Percentiles rank a stretch among this genome's conserved stretches.
phyloP scores from a whole-genome alignment of 768 basidiomycete genomes.

The Suillus weaverae region DNA sequence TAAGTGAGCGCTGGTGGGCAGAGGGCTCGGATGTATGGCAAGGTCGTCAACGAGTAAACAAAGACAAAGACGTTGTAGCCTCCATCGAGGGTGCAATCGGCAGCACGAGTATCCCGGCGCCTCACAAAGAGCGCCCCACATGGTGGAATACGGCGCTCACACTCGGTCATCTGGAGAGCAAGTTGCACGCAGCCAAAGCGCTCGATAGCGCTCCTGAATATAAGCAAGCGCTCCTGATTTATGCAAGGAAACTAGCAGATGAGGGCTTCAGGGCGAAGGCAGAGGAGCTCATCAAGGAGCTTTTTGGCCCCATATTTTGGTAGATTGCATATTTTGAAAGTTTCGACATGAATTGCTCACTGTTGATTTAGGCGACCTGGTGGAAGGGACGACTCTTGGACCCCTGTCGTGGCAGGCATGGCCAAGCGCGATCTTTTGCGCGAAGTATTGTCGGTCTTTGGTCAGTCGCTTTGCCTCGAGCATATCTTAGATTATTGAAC shows the following conservation, averaged over 20 bases:
- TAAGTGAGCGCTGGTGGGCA: constrained; percentile 84
- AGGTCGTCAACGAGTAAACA: constrained; percentile 55
- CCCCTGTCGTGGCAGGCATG: constrained; percentile 66
- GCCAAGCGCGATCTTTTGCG: constrained; percentile 79
- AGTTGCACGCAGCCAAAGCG: constrained; percentile 67
- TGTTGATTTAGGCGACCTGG: constrained; percentile 59
- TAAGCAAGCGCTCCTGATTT: constrained; percentile 69
- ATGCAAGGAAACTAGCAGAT: constrained; percentile 84
- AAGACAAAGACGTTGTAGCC: constrained; percentile 56
- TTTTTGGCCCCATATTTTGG: constrained; percentile 91
- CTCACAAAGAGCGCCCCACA: constrained; percentile 53
- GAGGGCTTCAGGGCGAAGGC: constrained; percentile 87
- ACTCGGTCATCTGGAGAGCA: constrained; percentile 86
- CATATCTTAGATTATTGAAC: constrained; percentile 1
- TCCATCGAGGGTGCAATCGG: constrained; percentile 49
- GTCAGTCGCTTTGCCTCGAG: constrained; percentile 42
- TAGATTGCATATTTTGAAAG: constrained; percentile 38
- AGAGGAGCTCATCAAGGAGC: constrained; percentile 88
- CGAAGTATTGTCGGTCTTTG: constrained; percentile 78
- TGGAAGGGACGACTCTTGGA: constrained; percentile 63
- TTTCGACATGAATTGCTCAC: constrained; percentile 1
- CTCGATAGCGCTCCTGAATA: constrained; percentile 88
- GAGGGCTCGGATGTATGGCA: constrained; percentile 85
- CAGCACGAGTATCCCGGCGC: constrained; percentile 33
- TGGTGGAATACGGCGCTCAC: constrained; percentile 87